Base-by-base conservation (phyloP, 2,329 filamentous ascomycete species). In the Neofusicoccum parvum region DNA sequence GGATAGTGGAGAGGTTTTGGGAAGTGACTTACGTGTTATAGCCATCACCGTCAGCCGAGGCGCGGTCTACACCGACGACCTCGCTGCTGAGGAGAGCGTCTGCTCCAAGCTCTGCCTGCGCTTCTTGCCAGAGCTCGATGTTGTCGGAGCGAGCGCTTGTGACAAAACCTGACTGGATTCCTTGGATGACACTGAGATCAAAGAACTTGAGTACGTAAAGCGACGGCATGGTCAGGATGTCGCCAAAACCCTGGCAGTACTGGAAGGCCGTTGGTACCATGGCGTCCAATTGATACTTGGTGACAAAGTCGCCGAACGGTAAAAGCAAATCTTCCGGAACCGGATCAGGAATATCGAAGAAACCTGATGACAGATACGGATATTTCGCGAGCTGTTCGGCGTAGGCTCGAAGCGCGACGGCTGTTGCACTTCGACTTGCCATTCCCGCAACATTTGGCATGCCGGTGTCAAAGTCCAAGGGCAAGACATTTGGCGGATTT, bases 261-360 rank as follows among this genome's bases (percentile, higher is more conserved):
- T 70, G 69, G 66, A 77, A 82, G 15, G 83, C 74, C 5, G 76
- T 72, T 7, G 23, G 12, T n/a, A 74, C 76, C 1, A 83, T 75
- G 2, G 80, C 73, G n/a, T 76, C 71, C 4, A 86, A 70, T n/a
- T 74, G 70, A 70, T 85, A 80, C 70, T 85, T 85, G 41, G 74
- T 70, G 11, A 82, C 74, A 62, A 85, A 85, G 3, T 83, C 75
- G 20, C 80, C 78, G 65, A 82, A 85, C 2, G 82, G 77, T 4
- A 84, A 70, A 17, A 82, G 71, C 3, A 86, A 72, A 49, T 84
- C 82, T 36, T 78, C 74, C 0, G 82, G 81, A 0, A 84, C 78
- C 5, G 76, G 75, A 10, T 73, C 68, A 0, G 82, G 79, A 0
- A 83, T 72, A 6, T 46, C 34, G 20, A 82, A 79, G 65, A 82